Conservation (phyloP, 208 protist species). For the Angomonas ambiguus region DNA sequence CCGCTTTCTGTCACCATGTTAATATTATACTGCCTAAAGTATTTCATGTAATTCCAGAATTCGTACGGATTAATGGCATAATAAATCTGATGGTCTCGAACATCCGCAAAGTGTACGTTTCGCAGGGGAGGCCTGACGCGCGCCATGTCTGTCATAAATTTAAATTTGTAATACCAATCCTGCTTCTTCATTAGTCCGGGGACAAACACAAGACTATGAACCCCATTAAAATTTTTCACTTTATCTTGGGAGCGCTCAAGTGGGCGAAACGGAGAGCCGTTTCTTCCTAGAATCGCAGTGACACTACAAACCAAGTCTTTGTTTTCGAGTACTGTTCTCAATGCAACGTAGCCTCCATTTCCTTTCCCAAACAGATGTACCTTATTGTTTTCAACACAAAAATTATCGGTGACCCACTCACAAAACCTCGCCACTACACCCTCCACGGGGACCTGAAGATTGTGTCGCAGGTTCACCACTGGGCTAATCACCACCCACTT, state of each 20-base stretch:
- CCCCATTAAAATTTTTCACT: conserved; percentile 74
- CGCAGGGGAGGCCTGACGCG: conserved; percentile 58
- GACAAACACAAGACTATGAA: conserved; percentile 77
- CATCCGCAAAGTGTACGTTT: conserved; percentile 86
- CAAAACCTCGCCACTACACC: conserved; percentile 80
- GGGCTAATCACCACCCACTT: conserved; percentile 77
- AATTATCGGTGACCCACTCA: conserved; percentile 78
- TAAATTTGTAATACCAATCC: conserved; percentile 90
- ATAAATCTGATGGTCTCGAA: conserved; percentile 83
- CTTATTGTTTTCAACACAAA: conserved; percentile 63
- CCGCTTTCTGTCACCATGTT: conserved; percentile 76
- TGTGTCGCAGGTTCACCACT: conserved; percentile 73
- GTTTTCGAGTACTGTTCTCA: conserved; percentile 71
- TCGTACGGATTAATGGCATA: conserved; percentile 88
- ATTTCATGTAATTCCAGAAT: conserved; percentile 88
- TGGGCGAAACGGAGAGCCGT: conserved; percentile 67
- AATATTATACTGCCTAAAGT: conserved; percentile 80
- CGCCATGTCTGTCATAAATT: conserved; percentile 87
- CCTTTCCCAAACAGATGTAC: conserved; percentile 88
- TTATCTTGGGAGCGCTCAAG: conserved; percentile 70
- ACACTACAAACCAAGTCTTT: conserved; percentile 73
- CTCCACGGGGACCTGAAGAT: conserved; percentile 71
- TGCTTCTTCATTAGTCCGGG: conserved; percentile 77
- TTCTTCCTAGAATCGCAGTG: conserved; percentile 68
- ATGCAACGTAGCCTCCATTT: conserved; percentile 68